Conservation (phyloP, 2,329 filamentous ascomycete genomes). For the Epichloe coenophiala region DNA sequence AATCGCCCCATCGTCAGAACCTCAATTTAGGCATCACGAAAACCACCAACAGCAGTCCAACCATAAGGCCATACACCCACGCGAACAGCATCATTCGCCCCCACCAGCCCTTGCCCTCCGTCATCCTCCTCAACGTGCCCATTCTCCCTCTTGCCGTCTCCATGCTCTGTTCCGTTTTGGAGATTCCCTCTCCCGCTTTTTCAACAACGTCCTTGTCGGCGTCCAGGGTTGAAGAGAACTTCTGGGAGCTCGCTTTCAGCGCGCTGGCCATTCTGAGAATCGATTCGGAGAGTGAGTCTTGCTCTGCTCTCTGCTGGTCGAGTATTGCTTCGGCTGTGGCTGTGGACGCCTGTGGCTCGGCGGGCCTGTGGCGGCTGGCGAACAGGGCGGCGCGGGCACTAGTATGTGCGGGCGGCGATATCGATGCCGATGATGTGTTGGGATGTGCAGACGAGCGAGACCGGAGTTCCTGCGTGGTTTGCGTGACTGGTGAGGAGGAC, state of each 20-base stretch:
- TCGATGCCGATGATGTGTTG: slow-evolving; percentile 4
- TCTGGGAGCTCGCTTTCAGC: slow-evolving; percentile 61
- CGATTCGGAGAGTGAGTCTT: slow-evolving; percentile 68
- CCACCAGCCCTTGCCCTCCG: slow-evolving; percentile 80
- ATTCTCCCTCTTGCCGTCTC: slow-evolving; percentile 64
- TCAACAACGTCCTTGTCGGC: slow-evolving; percentile 57
- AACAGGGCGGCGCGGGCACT: slow-evolving; percentile 32
- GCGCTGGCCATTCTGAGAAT: slow-evolving; percentile 69
- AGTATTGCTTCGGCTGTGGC: slow-evolving; percentile 58
- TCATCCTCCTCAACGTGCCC: slow-evolving; percentile 64
- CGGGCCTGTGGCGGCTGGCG: slow-evolving; percentile 23
- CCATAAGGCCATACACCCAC: slow-evolving; percentile 70
- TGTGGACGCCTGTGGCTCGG: slow-evolving; percentile 25
- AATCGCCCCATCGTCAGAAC: slow-evolving; percentile 39
- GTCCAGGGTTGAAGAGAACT: slow-evolving; percentile 60
- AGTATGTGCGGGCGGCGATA: slow-evolving; percentile 15
- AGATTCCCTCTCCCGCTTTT: slow-evolving; percentile 60
- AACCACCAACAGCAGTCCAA: slow-evolving; percentile 66
- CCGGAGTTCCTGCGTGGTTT: slow-evolving; percentile 23
- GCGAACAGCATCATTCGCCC: slow-evolving; percentile 72
- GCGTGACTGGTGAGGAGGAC: slow-evolving; percentile 11
- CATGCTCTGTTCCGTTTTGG: slow-evolving; percentile 63
- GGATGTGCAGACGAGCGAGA: slow-evolving; percentile 13
- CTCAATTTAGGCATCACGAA: slow-evolving; percentile 79
- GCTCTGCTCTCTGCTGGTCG: slow-evolving; percentile 64